These are phyloP conservation scores for Mortierella sp. DNA, from an alignment of 371 early-diverging fungal species.

Conservation along the genomic window DNA sequence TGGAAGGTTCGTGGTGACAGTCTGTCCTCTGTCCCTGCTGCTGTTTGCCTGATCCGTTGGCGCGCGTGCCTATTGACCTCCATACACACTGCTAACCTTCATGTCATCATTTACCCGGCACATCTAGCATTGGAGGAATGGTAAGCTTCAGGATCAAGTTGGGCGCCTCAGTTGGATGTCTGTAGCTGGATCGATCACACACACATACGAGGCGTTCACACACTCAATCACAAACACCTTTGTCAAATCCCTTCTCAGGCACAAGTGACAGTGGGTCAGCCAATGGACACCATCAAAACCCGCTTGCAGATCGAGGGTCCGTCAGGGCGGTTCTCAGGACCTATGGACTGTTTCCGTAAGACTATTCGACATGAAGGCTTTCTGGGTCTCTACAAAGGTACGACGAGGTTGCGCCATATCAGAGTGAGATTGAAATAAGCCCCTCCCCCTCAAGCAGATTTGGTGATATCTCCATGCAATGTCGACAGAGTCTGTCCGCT, in stretches of 20 bases:
- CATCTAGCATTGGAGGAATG: conserved; percentile 31
- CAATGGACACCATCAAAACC: conserved; percentile 85
- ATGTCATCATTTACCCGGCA: not conserved
- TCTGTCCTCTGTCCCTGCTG: not conserved
- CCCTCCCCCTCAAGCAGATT: too few species aligned
- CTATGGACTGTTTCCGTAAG: conserved; percentile 75
- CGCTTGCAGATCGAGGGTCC: conserved; percentile 64
- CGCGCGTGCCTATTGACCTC: not conserved
- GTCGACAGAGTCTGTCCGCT: not conserved
- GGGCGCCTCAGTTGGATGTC: not conserved
- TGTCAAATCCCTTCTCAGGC: conserved; percentile 36
- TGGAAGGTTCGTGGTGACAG: conserved; percentile 53
- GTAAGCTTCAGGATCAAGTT: not conserved
- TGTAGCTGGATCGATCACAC: not conserved
- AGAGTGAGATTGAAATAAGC: too few species aligned
- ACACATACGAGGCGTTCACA: not conserved
- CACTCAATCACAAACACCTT: not conserved
- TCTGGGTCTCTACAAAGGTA: conserved; percentile 83
- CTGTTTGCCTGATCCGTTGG: too few species aligned
- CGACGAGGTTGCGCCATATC: not conserved
- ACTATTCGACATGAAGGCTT: conserved; percentile 75
- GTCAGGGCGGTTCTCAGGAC: conserved; percentile 70
- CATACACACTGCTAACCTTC: too few species aligned
- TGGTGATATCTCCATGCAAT: not conserved
- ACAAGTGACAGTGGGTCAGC: conserved; percentile 71